Base-by-base conservation (phyloP, 306 rosid genomes). In the Sindora glabra region DNA sequence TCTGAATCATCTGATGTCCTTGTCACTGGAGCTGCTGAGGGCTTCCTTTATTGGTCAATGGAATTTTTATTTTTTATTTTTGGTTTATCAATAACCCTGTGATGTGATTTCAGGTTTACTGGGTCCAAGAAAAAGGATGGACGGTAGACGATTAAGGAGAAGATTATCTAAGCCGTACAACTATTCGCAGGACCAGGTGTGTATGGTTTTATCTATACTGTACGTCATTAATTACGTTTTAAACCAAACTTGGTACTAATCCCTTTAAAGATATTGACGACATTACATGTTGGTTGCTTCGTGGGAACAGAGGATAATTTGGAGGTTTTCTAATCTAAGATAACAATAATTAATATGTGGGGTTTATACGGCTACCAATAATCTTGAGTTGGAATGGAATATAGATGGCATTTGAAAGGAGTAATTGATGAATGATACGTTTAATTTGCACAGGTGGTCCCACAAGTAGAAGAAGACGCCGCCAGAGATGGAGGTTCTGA, bases 391-490 rank as follows among this genome's bases (percentile, higher is more conserved):
- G 38, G 10, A 2, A 10, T 0, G 8, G 5, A 11, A 7, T 33
- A 8, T 7, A 33, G 8, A 6, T 33, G 2, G 10, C 8, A n/a
- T n/a, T 33, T 8, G 10, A 33, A 33, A 3, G 10, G 34, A 33
- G 2, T 37, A 37, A 37, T 37, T 1, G 15, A 15, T 37, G 41
- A 37, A 10, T 37, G 16, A 10, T 5, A 6, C 5, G n/a, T 56
- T 51, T 55, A n/a, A n/a, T n/a, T 32, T 60, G 47, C 29, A 40
- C 77, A 81, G 86, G 86, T 81, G 76, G 86, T 81, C 66, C 86
- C 86, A 14, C 81, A 70, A 36, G 30, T 77, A 14, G 55, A 48
- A 38, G 38, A 22, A 17, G 56, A 60, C 57, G 34, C 18, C 18
- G 62, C 56, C 51, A 34, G 17, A 21, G 8, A 36, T 10, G 47